Base-by-base conservation (phyloP, 129 eudicot genomes). In the Saposhnikovia divaricata region DNA sequence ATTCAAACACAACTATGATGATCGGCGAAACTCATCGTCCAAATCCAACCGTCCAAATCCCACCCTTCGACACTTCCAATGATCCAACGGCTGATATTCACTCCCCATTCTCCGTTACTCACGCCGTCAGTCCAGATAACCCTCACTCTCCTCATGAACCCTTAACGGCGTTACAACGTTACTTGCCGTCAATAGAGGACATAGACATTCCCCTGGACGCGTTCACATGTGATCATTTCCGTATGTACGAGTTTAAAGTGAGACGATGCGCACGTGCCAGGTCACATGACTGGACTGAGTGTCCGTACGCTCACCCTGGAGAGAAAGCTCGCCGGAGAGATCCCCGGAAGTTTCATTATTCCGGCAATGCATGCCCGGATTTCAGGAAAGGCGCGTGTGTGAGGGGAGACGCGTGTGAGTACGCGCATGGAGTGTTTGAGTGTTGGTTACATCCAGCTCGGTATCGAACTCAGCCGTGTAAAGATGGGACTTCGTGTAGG, bases 221-320 rank as follows among this genome's bases (percentile, higher is more conserved):
- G 0, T 93, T 84, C 87, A 82, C 92, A 16, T 83, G 89, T 68
- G 98, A 95, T 80, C 72, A 95, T 39, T 95, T 95, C 83, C 89
- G 97, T 0, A 95, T 95, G 89, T 92, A 78, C 79, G 99, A 95
- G 77, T 92, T 95, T 51, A 95, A 95, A 79, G 85, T 95, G 5
- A 76, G 87, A 82, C 77, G 86, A 46, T 95, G 99, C 75, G 89
- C 93, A 72, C 95, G 99, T 74, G 94, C 86, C 19, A 83, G 99
- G 90, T 92, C 99, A 43, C 99, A 95, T 76, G 99, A 95, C 89
- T 95, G 99, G 99, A 95, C 97, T 0, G 99, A 95, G 87, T 95
- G 99, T 82, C 99, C 99, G 77, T 95, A 79, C 87, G 97, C 99
- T 23, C 99, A 95, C 40, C 95, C 99, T 5, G 99, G 97, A 1